phyloP scores from a whole-genome alignment of 768 basidiomycete genomes.

The Gautieria morchelliformis region DNA sequence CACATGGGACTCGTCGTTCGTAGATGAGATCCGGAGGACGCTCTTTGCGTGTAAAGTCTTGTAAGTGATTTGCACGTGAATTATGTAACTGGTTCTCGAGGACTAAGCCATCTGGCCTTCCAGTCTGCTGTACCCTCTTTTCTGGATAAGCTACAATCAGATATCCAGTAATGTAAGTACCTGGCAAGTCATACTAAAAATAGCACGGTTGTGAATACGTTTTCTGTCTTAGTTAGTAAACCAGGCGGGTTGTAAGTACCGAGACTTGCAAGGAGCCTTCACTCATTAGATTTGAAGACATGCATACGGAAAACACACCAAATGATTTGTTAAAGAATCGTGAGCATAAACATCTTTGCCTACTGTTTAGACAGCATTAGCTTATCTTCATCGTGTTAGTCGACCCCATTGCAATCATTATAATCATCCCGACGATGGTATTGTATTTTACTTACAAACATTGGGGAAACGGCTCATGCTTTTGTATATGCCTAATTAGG shows the following conservation, averaged over 20 bases:
- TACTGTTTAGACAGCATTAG: no score
- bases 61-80: background rate
- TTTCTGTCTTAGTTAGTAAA: slow-evolving; percentile 2
- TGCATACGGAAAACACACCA: slow-evolving; percentile 3
- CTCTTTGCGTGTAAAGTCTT: slow-evolving; percentile 8
- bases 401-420: slow-evolving; percentile 66
- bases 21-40: slow-evolving; percentile 6
- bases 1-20: slow-evolving; percentile 6
- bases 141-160: slow-evolving; percentile 8
- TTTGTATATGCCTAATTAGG: slow-evolving; percentile 18
- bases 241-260: slow-evolving; percentile 2
- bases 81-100: background rate
- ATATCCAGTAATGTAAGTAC: background rate
- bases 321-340: slow-evolving; percentile 8
- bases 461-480: background rate
- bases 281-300: background rate
- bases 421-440: slow-evolving; percentile 53
- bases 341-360: background rate
- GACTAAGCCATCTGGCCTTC: background rate
- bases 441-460: background rate
- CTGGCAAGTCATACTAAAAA: background rate
- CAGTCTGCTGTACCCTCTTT: no score
- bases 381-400: slow-evolving; percentile 16
- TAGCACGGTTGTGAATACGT: background rate
- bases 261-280: background rate